Percentiles rank a stretch among this genome's conserved stretches.
Evolutionary conservation across 2,329 filamentous ascomycete species (phyloP).

Genomic region (Orbilia blumenaviensis): DNA sequence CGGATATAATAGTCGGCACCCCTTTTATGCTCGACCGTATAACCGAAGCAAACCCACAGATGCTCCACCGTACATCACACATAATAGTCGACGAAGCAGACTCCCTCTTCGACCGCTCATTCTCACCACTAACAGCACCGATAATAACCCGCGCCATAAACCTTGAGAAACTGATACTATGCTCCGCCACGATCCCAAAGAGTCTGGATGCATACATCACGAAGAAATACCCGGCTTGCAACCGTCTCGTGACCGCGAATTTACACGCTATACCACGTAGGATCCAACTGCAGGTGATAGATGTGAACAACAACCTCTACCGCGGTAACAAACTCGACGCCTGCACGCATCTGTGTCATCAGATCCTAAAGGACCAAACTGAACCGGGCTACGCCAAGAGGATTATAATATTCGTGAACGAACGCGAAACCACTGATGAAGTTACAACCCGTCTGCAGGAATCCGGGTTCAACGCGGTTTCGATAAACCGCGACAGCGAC

Average conservation of each 20-base stretch:
- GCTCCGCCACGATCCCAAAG: slow-evolving; percentile 93
- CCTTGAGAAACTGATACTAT: slow-evolving; percentile 85
- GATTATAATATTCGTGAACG: slow-evolving; percentile 95
- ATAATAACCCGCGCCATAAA: slow-evolving; percentile 84
- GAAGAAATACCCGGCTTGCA: slow-evolving; percentile 81
- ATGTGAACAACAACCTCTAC: slow-evolving; percentile 91
- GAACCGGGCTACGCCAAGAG: slow-evolving; percentile 76
- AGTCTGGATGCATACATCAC: slow-evolving; percentile 87
- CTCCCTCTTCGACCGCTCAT: slow-evolving; percentile 92
- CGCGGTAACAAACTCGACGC: slow-evolving; percentile 90
- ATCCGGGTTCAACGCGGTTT: slow-evolving; percentile 88
- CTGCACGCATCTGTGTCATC: slow-evolving; percentile 93
- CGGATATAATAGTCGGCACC: slow-evolving; percentile 64
- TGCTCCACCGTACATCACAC: slow-evolving; percentile 89
- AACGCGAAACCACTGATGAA: slow-evolving; percentile 85
- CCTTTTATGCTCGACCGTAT: slow-evolving; percentile 90
- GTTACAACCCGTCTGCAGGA: slow-evolving; percentile 79
- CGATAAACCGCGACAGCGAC: slow-evolving; percentile 84
- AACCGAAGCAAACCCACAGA: slow-evolving; percentile 86
- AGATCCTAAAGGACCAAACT: slow-evolving; percentile 80
- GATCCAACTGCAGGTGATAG: slow-evolving; percentile 91
- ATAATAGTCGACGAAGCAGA: slow-evolving; percentile 95
- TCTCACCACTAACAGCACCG: slow-evolving; percentile 80
- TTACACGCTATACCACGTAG: slow-evolving; percentile 93
- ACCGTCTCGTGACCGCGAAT: slow-evolving; percentile 90